Base-by-base conservation (phyloP, 371 early-diverging fungal genomes). In the Syncephalastrum sp. region DNA sequence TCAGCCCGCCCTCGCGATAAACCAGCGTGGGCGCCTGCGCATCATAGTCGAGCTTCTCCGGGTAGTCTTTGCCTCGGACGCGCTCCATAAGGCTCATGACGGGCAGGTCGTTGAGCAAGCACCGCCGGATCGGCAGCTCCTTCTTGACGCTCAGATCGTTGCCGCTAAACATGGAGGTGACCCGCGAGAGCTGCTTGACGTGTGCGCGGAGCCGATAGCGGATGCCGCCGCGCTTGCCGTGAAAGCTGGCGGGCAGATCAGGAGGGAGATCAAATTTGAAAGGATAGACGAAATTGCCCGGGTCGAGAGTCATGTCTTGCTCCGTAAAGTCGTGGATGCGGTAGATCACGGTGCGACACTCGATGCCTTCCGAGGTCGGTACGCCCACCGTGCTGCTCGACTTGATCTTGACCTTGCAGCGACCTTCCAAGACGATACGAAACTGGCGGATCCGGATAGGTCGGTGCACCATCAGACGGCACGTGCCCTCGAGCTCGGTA, bases 1-100 rank as follows among this genome's bases (percentile, higher is more conserved):
- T 61, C 19, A 77, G 54, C 23, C 78, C 78, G 19, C 78, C 78
- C 66, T 77, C 78, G 25, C 78, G 70, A 50, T 74, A 74, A 23
- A 66, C 56, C 14, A 77, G 70, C 17, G 63, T 64, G 14, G 78
- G 78, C 2, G 74, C 78, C 19, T 63, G 68, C 3, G 74, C 78
- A 14, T 64, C 66, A 45, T 75, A 75, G 2, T 53, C 42, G 1
- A 75, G 29, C 51, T 68, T 65, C 50, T 72, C 60, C 4, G 62
- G 53, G 41, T 75, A 62, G 27, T 67, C 61, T 45, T 52, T 56
- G 16, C 78, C 78, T 46, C 70, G 59, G 6, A 61, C 56, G 0
- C 64, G 64, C 48, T 72, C 70, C 13, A 56, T 21, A 0, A 68
- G 44, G 44, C 62, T 57, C 2, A 57, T 47, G 17, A 63, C 59